Conservation (phyloP, 495 filamentous ascomycete species). For the Sordaria brevicollis region DNA sequence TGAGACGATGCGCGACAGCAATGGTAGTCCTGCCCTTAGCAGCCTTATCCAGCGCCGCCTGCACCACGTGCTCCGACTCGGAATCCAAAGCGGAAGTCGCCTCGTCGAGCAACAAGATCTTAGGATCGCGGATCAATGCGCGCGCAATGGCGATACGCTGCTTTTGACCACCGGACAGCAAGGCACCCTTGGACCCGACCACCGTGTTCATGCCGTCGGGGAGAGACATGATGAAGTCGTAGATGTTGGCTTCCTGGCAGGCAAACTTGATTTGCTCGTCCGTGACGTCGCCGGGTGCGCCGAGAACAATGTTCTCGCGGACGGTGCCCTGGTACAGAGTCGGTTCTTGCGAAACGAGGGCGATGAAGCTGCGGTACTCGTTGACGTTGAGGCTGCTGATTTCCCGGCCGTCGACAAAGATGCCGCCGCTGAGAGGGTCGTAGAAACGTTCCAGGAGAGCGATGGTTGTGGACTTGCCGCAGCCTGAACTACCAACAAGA, state of each 20-base stretch:
- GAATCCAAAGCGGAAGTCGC: conserved; percentile 70
- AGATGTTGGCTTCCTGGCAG: conserved; percentile 54
- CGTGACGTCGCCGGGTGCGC: conserved; percentile 30
- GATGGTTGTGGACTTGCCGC: conserved; percentile 68
- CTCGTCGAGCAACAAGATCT: conserved; percentile 70
- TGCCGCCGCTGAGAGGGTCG: conserved; percentile 45
- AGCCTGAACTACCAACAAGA: conserved; percentile 64
- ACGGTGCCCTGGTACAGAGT: conserved; percentile 48
- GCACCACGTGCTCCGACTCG: conserved; percentile 64
- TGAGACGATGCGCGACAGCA: conserved; percentile 60
- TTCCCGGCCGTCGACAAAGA: conserved; percentile 45
- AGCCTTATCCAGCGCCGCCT: conserved; percentile 61
- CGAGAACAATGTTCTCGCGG: conserved; percentile 51
- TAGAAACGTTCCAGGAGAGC: conserved; percentile 62
- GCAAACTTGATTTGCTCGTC: conserved; percentile 49
- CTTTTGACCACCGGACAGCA: conserved; percentile 71
- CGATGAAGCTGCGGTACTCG: conserved; percentile 46
- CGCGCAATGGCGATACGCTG: conserved; percentile 74
- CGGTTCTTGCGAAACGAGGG: conserved; percentile 58
- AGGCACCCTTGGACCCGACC: conserved; percentile 55
- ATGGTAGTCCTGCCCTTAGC: conserved; percentile 58
- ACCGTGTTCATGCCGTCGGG: conserved; percentile 54
- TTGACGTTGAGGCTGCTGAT: conserved; percentile 38
- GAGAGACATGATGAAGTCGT: conserved; percentile 55
- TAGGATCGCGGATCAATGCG: conserved; percentile 63